These are phyloP conservation scores for Hyphopichia burtonii DNA, from an alignment of 1,139 yeast species.

Conservation along the genomic window DNA sequence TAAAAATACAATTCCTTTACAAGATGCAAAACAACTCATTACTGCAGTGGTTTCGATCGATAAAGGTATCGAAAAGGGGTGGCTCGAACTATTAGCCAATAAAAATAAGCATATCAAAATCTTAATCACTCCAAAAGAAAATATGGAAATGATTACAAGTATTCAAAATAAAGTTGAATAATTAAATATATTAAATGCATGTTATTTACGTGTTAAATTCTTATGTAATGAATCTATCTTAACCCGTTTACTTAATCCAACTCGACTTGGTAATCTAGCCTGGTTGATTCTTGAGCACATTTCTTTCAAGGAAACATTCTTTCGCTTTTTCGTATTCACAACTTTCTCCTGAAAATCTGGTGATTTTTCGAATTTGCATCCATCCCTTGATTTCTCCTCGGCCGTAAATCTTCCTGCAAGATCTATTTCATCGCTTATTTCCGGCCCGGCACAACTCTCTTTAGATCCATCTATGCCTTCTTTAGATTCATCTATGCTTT, in stretches of 20 bases:
- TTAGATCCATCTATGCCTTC: too few species aligned
- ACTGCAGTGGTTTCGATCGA: constrained; percentile 41
- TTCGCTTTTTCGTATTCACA: background rate
- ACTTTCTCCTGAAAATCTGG: too few species aligned
- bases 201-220: background rate
- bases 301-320: constrained; percentile 14
- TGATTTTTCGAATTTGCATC: too few species aligned
- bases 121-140: constrained; percentile 35
- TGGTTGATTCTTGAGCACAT: constrained; percentile 15
- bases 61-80: constrained; percentile 45
- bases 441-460: too few species aligned
- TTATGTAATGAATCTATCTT: constrained; percentile 34
- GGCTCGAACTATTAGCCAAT: constrained; percentile 37
- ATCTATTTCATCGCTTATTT: too few species aligned
- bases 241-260: constrained; percentile 31
- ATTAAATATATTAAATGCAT: background rate
- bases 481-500: too few species aligned
- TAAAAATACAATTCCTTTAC: constrained; percentile 37
- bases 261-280: constrained; percentile 15
- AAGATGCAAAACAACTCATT: constrained; percentile 36
- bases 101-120: constrained; percentile 49
- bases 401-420: too few species aligned
- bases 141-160: constrained; percentile 1
- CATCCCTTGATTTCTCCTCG: too few species aligned
- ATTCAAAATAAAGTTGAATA: constrained; percentile 1